Conservation (phyloP, 441 rosid genomes). For the Populus hybrid region DNA sequence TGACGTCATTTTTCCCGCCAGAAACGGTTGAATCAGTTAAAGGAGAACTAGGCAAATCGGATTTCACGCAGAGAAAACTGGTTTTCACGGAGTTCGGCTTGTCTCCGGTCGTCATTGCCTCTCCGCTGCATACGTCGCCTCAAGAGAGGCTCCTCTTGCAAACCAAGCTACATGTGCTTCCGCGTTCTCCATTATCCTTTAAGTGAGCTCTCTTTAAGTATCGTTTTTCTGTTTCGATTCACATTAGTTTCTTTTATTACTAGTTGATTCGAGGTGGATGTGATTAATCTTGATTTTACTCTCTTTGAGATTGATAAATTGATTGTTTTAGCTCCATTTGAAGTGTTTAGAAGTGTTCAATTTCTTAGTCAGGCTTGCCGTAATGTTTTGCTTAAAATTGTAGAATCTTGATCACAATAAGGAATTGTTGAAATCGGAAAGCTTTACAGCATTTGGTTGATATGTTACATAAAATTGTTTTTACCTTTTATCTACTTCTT, state of each 20-base stretch:
- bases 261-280: background rate
- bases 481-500: background rate
- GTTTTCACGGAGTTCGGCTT: conserved; percentile 33
- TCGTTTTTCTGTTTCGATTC: background rate
- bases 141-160: background rate
- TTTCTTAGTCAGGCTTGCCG: background rate
- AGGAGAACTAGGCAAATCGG: background rate
- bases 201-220: conserved; percentile 9
- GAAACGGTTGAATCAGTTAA: conserved; percentile 9
- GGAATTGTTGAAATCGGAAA: background rate
- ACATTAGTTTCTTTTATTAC: background rate
- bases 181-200: conserved; percentile 1
- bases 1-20: conserved; percentile 14
- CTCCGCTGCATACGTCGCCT: background rate
- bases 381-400: background rate
- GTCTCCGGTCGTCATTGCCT: conserved; percentile 13
- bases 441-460: background rate
- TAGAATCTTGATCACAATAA: background rate
- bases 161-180: conserved; percentile 14
- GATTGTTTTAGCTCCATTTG: background rate
- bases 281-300: background rate
- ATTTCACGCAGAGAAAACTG: conserved; percentile 21
- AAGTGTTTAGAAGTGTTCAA: background rate
- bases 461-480: background rate
- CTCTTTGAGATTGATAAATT: background rate